These are phyloP conservation scores for Eremothecium gossypii DNA, from an alignment of 1,139 yeast species.

Conservation along the genomic window DNA sequence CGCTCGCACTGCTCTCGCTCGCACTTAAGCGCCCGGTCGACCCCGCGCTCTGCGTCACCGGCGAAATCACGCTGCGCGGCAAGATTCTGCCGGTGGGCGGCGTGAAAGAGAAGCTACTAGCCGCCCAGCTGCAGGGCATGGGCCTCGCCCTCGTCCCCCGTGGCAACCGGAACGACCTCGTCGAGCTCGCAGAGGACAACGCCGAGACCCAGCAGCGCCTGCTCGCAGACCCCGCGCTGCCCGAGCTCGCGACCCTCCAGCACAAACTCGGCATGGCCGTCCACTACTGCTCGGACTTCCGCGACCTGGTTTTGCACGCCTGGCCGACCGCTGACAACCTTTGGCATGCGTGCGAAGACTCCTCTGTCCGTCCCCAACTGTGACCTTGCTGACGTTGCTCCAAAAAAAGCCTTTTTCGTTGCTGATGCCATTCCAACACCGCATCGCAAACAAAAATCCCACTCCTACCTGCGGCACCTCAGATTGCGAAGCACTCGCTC, in stretches of 20 bases:
- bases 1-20: slow-evolving; percentile 67
- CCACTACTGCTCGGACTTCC: slow-evolving; percentile 5
- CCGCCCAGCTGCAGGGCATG: slow-evolving; percentile 70
- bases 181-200: slow-evolving; percentile 34
- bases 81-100: slow-evolving; percentile 87
- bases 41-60: slow-evolving; percentile 77
- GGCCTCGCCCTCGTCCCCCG: slow-evolving; percentile 59
- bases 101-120: slow-evolving; percentile 70
- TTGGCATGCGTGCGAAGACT: no score
- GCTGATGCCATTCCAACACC: no score
- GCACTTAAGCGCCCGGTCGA: slow-evolving; percentile 62
- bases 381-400: no score
- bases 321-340: slow-evolving; percentile 3
- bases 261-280: slow-evolving; percentile 1
- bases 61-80: slow-evolving; percentile 83
- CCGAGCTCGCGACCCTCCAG: slow-evolving; percentile 2
- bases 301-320: slow-evolving; percentile 2
- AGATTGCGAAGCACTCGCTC: no score
- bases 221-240: background rate
- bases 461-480: no score
- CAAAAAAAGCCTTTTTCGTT: no score
- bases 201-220: slow-evolving; percentile 3
- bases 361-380: no score
- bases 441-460: no score
- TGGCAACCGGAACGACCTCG: slow-evolving; percentile 61